Conservation (phyloP, 129 eudicot species). For the Flaveria robusta region DNA sequence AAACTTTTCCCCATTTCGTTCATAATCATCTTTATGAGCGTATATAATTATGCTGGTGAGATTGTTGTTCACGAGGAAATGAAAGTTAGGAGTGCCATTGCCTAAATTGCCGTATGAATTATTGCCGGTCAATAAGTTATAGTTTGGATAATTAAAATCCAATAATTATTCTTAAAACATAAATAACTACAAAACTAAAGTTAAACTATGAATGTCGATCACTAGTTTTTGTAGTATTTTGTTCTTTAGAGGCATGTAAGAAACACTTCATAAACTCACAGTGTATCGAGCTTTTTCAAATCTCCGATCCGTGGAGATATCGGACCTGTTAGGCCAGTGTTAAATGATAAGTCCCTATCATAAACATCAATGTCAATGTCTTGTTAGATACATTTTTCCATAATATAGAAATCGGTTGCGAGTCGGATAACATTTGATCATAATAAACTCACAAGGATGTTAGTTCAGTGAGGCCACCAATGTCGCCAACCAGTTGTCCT, state of each 20-base stretch:
- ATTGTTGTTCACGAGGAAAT: no score
- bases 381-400: neutral
- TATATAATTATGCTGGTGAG: no score
- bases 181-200: no score
- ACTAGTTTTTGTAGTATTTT: no score
- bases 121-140: no score
- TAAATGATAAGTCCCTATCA: constrained; percentile 86
- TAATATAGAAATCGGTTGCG: neutral
- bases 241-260: neutral
- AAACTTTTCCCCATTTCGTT: no score
- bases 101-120: no score
- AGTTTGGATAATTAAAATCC: no score
- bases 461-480: constrained; percentile 76
- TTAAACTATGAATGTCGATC: no score
- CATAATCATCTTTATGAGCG: no score
- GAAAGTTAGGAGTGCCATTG: no score
- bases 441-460: constrained; percentile 59
- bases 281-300: constrained; percentile 60
- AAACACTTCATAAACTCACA: constrained; percentile 45
- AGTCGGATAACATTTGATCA: neutral
- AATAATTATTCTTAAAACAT: no score
- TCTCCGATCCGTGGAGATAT: constrained; percentile 79
- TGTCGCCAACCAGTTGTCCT: constrained; percentile 84
- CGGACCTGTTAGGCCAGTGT: constrained; percentile 75
- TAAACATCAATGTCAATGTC: constrained; percentile 17